These are phyloP conservation scores for Backusella luteola DNA, from an alignment of 192 early-diverging fungal species.

Conservation along the genomic window DNA sequence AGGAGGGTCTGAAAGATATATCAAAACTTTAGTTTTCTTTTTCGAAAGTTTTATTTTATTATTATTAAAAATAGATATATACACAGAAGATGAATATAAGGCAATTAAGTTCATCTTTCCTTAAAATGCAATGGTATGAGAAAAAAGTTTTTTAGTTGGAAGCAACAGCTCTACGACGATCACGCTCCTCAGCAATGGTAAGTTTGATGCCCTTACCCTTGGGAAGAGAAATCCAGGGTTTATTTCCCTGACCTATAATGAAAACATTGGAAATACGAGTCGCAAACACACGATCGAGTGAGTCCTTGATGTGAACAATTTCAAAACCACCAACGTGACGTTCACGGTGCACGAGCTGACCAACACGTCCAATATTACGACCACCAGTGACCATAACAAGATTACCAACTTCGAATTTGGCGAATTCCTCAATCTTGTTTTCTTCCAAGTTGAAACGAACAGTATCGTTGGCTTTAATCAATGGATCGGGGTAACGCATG, in stretches of 20 bases:
- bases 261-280: conserved; percentile 97
- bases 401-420: conserved; percentile 99
- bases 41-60: not conserved
- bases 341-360: conserved; percentile 95
- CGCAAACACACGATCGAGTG: conserved; percentile 92
- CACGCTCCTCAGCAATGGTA: conserved; percentile 99
- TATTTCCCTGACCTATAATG: conserved; percentile 81
- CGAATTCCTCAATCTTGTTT: conserved; percentile 87
- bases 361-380: conserved; percentile 98
- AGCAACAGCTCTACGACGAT: conserved; percentile 57
- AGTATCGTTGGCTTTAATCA: conserved; percentile 99
- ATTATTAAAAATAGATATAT: not conserved
- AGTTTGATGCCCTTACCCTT: conserved; percentile 99
- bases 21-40: not conserved
- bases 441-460: conserved; percentile 94
- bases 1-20: not conserved
- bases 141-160: not conserved
- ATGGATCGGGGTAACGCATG: conserved; percentile 98
- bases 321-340: conserved; percentile 97
- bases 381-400: conserved; percentile 97
- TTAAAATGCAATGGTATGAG: not conserved
- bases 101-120: not conserved
- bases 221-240: conserved; percentile 96
- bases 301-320: conserved; percentile 99
- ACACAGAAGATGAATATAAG: not conserved